A percentile compares a stretch with the other conserved stretches of the same genome.
Conservation (phyloP, 2,329 filamentous ascomycete species). For the Trichocomaceae sp. region DNA sequence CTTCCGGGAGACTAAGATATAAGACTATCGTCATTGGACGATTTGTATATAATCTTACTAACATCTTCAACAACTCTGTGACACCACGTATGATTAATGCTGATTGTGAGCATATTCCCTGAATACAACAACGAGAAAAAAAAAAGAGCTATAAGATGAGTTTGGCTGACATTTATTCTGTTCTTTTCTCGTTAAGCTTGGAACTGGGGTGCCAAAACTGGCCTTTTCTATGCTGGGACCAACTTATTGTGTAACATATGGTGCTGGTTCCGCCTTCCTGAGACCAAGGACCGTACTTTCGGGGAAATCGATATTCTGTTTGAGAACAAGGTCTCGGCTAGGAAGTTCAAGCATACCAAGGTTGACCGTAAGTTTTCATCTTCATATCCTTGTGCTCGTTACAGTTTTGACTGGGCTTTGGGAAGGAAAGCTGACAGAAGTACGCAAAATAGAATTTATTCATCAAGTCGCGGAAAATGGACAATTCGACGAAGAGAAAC, state of each 20-base stretch:
- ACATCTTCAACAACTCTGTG: conserved; percentile 72
- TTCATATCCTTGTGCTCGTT: not conserved
- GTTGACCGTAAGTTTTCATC: conserved; percentile 34
- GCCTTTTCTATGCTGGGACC: conserved; percentile 80
- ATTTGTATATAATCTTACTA: conserved; percentile 60
- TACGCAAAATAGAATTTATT: conserved; percentile 1
- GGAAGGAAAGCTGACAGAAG: not conserved
- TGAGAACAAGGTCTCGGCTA: conserved; percentile 62
- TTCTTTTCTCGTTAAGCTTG: conserved; percentile 46
- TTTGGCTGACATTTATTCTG: not conserved
- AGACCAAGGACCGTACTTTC: conserved; percentile 72
- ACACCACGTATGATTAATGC: conserved; percentile 91
- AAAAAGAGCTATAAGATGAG: not conserved
- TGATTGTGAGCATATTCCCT: conserved; percentile 42
- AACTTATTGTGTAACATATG: conserved; percentile 77
- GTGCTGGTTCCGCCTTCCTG: conserved; percentile 72
- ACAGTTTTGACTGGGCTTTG: not conserved
- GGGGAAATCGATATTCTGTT: conserved; percentile 83
- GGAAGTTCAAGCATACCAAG: conserved; percentile 60
- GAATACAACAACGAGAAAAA: not conserved
- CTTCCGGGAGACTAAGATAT: conserved; percentile 48
- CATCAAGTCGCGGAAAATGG: conserved; percentile 2
- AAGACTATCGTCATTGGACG: conserved; percentile 43
- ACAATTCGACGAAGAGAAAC: conserved; percentile 2
- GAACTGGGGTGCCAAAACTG: conserved; percentile 80